Percentiles rank a stretch among this genome's conserved stretches.
phyloP scores from a whole-genome alignment of 768 basidiomycete genomes.

The Tricholoma bakamatsutake region DNA sequence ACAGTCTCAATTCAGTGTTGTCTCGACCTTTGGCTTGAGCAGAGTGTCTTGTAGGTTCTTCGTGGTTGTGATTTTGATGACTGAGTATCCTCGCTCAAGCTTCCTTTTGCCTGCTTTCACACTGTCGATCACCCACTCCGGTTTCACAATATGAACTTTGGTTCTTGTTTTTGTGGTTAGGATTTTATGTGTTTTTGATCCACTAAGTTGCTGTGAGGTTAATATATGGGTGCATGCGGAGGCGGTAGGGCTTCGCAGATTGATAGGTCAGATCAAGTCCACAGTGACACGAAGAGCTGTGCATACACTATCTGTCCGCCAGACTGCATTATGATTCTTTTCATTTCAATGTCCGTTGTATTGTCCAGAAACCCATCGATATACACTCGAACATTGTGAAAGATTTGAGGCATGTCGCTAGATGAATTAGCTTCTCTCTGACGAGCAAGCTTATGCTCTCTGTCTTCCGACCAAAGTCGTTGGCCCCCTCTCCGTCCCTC shows the following conservation, averaged over 20 bases:
- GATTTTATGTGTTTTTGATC: conserved; percentile 62
- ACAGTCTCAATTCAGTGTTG: not conserved
- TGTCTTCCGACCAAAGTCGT: conserved; percentile 34
- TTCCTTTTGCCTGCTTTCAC: conserved; percentile 52
- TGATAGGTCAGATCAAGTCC: conserved; percentile 3
- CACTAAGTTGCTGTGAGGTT: conserved; percentile 66
- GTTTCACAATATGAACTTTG: conserved; percentile 59
- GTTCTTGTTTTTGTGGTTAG: conserved; percentile 45
- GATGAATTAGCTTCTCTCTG: conserved; percentile 21
- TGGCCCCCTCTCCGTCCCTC: conserved; percentile 37
- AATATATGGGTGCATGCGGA: conserved; percentile 75
- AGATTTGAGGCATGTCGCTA: conserved; percentile 20
- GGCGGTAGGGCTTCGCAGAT: conserved; percentile 38
- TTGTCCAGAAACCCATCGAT: conserved; percentile 64
- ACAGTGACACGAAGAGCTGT: not conserved
- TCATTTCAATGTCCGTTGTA: conserved; percentile 81
- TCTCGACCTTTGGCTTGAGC: conserved; percentile 6
- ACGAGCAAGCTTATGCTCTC: conserved; percentile 38
- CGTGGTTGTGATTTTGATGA: conserved; percentile 34
- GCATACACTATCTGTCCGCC: conserved; percentile 65
- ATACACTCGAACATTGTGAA: conserved; percentile 51
- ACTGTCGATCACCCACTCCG: conserved; percentile 73
- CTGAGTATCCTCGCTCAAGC: conserved; percentile 54
- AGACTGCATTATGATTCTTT: conserved; percentile 53
- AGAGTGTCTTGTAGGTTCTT: conserved; percentile 35